Evolutionary conservation across 306 rosid species (phyloP).

Genomic region (Malus orientalis): DNA sequence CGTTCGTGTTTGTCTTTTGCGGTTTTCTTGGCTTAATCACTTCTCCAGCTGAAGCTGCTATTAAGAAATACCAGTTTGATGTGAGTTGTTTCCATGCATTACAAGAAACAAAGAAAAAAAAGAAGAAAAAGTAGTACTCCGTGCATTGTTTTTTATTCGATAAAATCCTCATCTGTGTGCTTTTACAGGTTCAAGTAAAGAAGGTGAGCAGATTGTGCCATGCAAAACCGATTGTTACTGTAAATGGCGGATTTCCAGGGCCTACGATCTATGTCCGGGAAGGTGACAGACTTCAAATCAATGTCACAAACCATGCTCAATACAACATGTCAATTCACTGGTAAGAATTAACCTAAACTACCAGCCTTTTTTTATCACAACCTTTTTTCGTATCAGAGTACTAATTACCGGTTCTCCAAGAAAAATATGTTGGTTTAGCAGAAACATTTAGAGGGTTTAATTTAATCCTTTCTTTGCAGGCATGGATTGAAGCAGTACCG

Average conservation of each 20-base stretch:
- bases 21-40: conserved; percentile 38
- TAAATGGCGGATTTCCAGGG: conserved; percentile 71
- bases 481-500: conserved; percentile 73
- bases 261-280: conserved; percentile 65
- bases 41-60: conserved; percentile 59
- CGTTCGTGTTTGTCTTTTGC: conserved; percentile 22
- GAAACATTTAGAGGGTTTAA: too few relatives aligned
- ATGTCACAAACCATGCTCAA: conserved; percentile 71
- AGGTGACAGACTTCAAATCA: conserved; percentile 64
- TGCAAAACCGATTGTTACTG: conserved; percentile 73
- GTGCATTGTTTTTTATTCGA: not conserved
- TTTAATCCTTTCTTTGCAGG: conserved; percentile 10
- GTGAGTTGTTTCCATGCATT: conserved; percentile 27
- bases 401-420: too few relatives aligned
- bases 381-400: too few relatives aligned
- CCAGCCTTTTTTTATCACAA: not conserved
- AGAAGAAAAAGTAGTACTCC: not conserved
- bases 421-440: too few relatives aligned
- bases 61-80: conserved; percentile 74
- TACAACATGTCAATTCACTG: conserved; percentile 80
- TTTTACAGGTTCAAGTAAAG: conserved; percentile 63
- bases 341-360: conserved; percentile 19
- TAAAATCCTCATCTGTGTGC: not conserved
- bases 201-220: conserved; percentile 78
- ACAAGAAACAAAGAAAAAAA: too few relatives aligned